Evolutionary conservation across 352 stramenopile species (phyloP).

Genomic region (Phytophthora hybrid): DNA sequence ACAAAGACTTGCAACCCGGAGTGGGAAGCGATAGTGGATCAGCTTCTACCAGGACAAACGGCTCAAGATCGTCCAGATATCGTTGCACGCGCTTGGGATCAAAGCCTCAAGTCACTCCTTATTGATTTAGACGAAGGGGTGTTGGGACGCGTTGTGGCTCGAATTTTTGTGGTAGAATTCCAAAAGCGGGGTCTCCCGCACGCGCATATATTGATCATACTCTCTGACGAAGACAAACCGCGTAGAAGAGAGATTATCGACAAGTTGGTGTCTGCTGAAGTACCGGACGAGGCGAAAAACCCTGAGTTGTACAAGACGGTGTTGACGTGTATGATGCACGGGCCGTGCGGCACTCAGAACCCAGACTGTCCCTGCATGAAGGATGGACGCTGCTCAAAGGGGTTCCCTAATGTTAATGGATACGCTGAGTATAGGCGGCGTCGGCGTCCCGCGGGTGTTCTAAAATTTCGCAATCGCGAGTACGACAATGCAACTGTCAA

Average conservation of each 20-base stretch:
- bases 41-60: conserved; percentile 9
- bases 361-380: conserved; percentile 21
- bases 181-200: conserved; percentile 60
- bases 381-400: conserved; percentile 33
- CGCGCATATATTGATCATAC: conserved; percentile 56
- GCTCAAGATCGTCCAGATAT: conserved; percentile 32
- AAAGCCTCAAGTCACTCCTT: conserved; percentile 31
- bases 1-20: conserved; percentile 58
- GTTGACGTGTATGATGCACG: conserved; percentile 20
- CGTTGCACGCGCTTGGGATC: conserved; percentile 26
- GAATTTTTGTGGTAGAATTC: conserved; percentile 54
- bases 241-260: conserved; percentile 16
- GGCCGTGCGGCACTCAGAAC: conserved; percentile 11
- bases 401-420: conserved; percentile 18
- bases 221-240: conserved; percentile 42
- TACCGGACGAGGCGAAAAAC: conserved; percentile 20
- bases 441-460: not conserved
- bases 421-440: conserved; percentile 27
- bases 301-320: conserved; percentile 14
- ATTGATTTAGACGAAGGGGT: conserved; percentile 39
- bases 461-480: not conserved
- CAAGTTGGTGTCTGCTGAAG: conserved; percentile 31
- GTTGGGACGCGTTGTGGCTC: conserved; percentile 22
- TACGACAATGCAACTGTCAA: conserved; percentile 40
- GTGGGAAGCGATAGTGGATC: conserved; percentile 46